These are phyloP conservation scores for Tilletia caries DNA, from an alignment of 1,284 basidiomycete species.

Conservation along the genomic window DNA sequence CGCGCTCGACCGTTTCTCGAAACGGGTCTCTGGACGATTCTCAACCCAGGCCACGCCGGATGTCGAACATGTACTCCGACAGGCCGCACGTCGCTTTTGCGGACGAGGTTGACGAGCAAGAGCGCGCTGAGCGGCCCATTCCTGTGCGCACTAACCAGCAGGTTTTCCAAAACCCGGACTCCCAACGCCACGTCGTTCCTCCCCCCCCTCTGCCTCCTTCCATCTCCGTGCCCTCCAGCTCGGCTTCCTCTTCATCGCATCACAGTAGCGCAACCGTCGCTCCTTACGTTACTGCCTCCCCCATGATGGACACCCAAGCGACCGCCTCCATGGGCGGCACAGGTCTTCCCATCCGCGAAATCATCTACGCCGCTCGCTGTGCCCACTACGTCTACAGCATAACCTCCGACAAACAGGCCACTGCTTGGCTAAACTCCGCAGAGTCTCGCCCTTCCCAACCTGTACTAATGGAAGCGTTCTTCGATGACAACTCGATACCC, in stretches of 20 bases:
- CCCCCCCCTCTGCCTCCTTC: neutral
- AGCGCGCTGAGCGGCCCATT: neutral
- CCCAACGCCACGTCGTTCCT: neutral
- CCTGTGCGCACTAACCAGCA: neutral
- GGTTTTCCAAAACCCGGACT: neutral
- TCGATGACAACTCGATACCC: neutral
- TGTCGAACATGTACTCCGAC: neutral
- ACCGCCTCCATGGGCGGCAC: neutral
- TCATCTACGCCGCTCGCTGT: neutral
- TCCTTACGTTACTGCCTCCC: neutral
- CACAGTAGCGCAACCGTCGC: neutral
- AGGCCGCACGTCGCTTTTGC: conserved; percentile 11
- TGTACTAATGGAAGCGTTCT: neutral
- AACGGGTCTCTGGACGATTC: neutral
- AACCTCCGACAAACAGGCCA: neutral
- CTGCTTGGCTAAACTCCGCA: neutral
- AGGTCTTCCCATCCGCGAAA: neutral
- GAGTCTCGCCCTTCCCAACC: neutral
- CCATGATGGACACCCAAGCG: neutral
- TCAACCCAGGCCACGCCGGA: neutral
- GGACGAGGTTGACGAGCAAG: conserved; percentile 11
- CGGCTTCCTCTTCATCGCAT: neutral
- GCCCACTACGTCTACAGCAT: neutral
- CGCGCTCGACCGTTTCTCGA: neutral
- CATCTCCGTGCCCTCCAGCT: neutral